Percentiles rank a stretch among this genome's conserved stretches.
These are phyloP conservation scores for Silene coronaria DNA, from an alignment of 179 eudicot genomes.

Conservation along the genomic window DNA sequence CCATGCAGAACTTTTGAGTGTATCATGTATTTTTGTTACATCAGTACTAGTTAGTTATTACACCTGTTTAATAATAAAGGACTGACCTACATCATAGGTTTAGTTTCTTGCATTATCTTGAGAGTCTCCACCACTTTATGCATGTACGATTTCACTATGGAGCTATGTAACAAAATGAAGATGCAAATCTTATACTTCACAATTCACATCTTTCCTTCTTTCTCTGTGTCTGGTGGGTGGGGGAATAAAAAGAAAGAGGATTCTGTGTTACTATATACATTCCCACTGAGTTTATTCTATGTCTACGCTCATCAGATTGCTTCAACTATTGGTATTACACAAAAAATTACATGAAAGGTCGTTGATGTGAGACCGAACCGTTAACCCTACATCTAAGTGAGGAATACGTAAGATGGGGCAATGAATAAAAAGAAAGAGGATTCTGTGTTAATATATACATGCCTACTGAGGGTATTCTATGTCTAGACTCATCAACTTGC, in stretches of 20 bases:
- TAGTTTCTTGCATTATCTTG: slow-evolving; percentile 5
- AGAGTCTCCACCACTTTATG: slow-evolving; percentile 1
- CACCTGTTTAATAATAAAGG: not conserved
- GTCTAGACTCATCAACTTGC: slow-evolving; percentile 12
- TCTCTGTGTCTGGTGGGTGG: not conserved
- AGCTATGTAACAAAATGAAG: slow-evolving; percentile 6
- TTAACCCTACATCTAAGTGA: not conserved
- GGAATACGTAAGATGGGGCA: not conserved
- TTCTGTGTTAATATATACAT: not conserved
- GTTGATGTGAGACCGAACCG: not conserved
- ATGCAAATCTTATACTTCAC: not conserved
- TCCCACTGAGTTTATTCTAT: not conserved
- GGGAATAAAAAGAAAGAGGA: not conserved
- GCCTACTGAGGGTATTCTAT: not conserved
- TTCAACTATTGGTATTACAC: not conserved
- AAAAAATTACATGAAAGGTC: not conserved
- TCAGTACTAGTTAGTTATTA: not conserved
- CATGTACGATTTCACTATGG: slow-evolving; percentile 1
- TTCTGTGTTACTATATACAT: slow-evolving; percentile 1
- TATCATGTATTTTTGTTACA: too few relatives aligned
- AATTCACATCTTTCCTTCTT: not conserved
- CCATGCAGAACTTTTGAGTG: too few relatives aligned
- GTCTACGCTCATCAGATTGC: slow-evolving; percentile 10
- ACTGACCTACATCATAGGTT: slow-evolving; percentile 10
- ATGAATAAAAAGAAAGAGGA: not conserved